Evolutionary conservation across 805 yeast genomes (phyloP), one percentile per base, ranked within the genome.

Genomic region (Pichia paraexigua): DNA sequence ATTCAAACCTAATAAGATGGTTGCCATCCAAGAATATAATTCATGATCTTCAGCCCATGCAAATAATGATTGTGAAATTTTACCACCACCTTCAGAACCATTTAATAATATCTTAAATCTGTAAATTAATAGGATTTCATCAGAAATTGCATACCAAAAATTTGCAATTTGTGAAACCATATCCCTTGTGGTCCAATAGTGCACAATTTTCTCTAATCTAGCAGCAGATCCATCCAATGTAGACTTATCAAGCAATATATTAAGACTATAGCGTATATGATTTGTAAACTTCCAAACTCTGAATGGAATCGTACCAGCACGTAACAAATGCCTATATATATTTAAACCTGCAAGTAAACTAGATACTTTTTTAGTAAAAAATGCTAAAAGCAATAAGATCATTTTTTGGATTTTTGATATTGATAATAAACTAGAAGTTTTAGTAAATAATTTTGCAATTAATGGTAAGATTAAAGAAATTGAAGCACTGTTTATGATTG

Each of bases 281-380:
- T 56, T 56, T 30, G 63, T 46, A 18, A 78, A 56, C 25, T 69
- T 63, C 39, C 74, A 61, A 2, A 80, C 42, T 55, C 83, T 72
- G 64, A 82, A 80, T 2, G 89, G 89, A 8, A 85, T 73, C 44
- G 81, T 78, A 41, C 91, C 92, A 53, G 83, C 83, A 58, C 92
- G 73, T 57, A 85, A 66, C 49, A 82, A 73, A 60, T 83, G 88
- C 65, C 94, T 76, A 64, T 82, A 85, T 12, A 76, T 66, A 48
- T 75, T 77, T 48, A 78, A 70, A 53, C 75, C 78, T 39, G 63
- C 65, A 12, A 75, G 35, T 7, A 54, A 30, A 12, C 27, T 48
- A 2, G 50, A 24, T n/a, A 56, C 39, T 40, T 48, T 53, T 24
- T 45, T 45, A 10, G 46, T 48, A 5, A 56, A 17, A 11, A 44